A percentile compares a stretch with the other conserved stretches of the same genome.
These are phyloP conservation scores for Brasenia schreberi DNA, from an alignment of 164 flowering plant species.

Conservation along the genomic window DNA sequence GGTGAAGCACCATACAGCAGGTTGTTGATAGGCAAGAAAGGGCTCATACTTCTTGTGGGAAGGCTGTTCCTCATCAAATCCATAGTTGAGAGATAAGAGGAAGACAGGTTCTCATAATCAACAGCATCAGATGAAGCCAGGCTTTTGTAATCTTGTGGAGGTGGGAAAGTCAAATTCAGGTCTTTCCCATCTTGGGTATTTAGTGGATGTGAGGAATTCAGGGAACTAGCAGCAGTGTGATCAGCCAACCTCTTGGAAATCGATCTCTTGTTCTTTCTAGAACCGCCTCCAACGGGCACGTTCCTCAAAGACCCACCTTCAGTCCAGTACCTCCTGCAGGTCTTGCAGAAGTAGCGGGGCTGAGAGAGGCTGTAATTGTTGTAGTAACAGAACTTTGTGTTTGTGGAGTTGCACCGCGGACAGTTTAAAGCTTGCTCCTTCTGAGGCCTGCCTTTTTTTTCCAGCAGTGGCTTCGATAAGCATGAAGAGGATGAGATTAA, in stretches of 20 bases:
- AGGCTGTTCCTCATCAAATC: neutral
- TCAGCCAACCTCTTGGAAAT: neutral
- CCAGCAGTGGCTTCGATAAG: neutral
- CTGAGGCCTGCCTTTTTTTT: neutral
- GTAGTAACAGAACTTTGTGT: slow-evolving; percentile 2
- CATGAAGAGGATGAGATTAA: neutral
- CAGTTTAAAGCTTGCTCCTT: slow-evolving; percentile 1
- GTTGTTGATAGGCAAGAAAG: neutral
- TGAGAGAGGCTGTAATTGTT: slow-evolving; percentile 3
- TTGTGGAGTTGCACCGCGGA: slow-evolving; percentile 1
- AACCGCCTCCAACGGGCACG: slow-evolving; percentile 1
- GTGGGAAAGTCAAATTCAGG: neutral
- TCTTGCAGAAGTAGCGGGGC: slow-evolving; percentile 2
- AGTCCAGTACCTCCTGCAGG: slow-evolving; percentile 1
- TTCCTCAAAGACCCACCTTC: neutral
- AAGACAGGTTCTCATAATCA: neutral
- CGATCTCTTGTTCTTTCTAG: neutral
- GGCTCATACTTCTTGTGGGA: neutral
- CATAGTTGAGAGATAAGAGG: slow-evolving; percentile 3
- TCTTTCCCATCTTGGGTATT: slow-evolving; percentile 3
- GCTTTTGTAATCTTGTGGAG: slow-evolving; percentile 12
- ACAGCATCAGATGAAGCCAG: neutral
- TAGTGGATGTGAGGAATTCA: slow-evolving; percentile 3
- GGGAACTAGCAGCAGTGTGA: neutral
- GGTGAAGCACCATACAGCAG: neutral